Evolutionary conservation across 169 alveolate species (phyloP), one percentile per base, ranked within the genome.

Genomic region (Amoebophrya sp.): DNA sequence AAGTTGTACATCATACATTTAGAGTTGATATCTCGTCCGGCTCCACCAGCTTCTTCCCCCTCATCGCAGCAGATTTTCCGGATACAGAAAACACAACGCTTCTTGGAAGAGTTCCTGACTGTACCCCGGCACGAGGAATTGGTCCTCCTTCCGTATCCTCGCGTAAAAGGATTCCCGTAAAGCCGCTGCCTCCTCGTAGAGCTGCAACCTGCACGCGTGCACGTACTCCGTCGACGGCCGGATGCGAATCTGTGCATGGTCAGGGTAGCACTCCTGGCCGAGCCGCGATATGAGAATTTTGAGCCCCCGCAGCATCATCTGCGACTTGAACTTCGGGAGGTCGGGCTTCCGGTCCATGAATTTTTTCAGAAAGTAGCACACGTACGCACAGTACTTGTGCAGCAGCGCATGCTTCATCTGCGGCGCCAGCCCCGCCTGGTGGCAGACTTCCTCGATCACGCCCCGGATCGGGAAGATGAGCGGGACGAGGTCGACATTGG

Each of bases 351-450:
- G 83, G 83, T 66, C 83, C 83, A 66, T 18, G 35, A 18, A 66
- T 25, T 66, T 66, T n/a, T n/a, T 18, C 29, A 66, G 29, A 3
- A 12, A 25, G 38, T 25, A 25, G 83, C 39, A 66, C 39, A 18
- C 29, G 83, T 18, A 25, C 39, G 32, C 83, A 3, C 1, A 25
- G 83, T 66, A 66, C 35, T n/a, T 66, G 29, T n/a, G 29, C 83
- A 66, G 83, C 83, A 66, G 32, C 10, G 83, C 12, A 3, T 18
- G 32, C 83, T 66, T 66, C 83, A 66, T 66, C 18, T 66, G 83
- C 35, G 83, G 83, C 35, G 83, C 83, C 35, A 66, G 83, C 29
- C 83, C 83, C 7, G 83, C 83, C 35, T 66, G 83, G 83, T 66
- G 83, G 83, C 83, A 66, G 29, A 66, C 18, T 25, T 66, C 83